Conservation (phyloP, 1,284 basidiomycete genomes). For the Phaffia rhodozyma region DNA sequence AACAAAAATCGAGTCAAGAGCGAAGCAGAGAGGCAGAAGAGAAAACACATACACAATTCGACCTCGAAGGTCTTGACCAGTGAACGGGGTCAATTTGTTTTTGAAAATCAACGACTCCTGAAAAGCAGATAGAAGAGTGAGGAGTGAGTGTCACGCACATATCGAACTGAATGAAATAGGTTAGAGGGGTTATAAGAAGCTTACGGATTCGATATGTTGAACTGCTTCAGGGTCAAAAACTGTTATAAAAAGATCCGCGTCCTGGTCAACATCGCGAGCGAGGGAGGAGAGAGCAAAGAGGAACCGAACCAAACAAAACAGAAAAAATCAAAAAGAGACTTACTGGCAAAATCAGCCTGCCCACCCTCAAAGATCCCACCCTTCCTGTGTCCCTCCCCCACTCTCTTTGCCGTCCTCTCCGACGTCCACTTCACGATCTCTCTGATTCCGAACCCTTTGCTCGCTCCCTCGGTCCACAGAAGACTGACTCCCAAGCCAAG, state of each 20-base stretch:
- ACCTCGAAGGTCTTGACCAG: conserved; percentile 58
- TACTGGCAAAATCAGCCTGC: not conserved
- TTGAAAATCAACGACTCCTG: conserved; percentile 76
- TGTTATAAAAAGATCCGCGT: not conserved
- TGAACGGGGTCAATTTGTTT: conserved; percentile 83
- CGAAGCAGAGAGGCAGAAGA: not conserved
- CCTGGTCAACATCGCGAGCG: not conserved
- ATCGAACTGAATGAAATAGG: not conserved
- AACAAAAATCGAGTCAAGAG: not conserved
- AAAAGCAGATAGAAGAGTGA: not conserved
- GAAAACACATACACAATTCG: conserved; percentile 5
- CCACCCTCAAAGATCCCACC: conserved; percentile 54
- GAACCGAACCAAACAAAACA: not conserved
- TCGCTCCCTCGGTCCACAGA: conserved; percentile 61
- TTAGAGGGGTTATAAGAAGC: not conserved
- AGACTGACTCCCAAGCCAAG: conserved; percentile 76
- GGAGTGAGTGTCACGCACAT: not conserved
- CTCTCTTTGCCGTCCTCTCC: conserved; percentile 58
- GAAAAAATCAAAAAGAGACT: not conserved
- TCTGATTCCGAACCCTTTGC: conserved; percentile 44
- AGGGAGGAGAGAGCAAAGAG: no score
- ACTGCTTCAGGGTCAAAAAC: conserved; percentile 64
- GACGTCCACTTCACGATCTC: conserved; percentile 64
- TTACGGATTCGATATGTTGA: conserved; percentile 33
- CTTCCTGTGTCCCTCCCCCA: conserved; percentile 55